Conservation (phyloP, 352 stramenopile species). For the Globisporangium emineosum region DNA sequence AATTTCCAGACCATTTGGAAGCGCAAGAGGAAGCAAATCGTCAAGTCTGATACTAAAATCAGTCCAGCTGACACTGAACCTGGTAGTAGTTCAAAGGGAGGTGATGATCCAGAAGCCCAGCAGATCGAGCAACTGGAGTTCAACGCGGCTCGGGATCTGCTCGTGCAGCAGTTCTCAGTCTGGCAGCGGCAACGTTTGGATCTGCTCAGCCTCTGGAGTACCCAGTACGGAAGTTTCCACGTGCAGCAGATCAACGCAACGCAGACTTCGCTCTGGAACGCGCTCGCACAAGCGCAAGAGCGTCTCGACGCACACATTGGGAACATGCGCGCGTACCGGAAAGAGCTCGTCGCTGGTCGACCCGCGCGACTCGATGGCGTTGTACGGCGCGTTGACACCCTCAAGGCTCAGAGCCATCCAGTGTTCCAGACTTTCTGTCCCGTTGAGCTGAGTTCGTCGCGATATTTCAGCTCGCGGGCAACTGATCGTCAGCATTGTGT, state of each 20-base stretch:
- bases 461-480: slow-evolving; percentile 29
- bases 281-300: slow-evolving; percentile 23
- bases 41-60: background rate
- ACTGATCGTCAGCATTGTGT: slow-evolving; percentile 38
- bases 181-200: slow-evolving; percentile 54
- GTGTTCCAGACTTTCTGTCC: slow-evolving; percentile 55
- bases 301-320: slow-evolving; percentile 28
- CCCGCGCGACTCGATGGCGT: slow-evolving; percentile 28
- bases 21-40: background rate
- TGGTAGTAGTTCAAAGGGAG: too few species aligned
- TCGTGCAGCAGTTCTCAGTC: slow-evolving; percentile 24
- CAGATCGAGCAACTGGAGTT: slow-evolving; percentile 8
- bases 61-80: too few species aligned
- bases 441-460: slow-evolving; percentile 40
- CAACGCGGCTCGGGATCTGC: slow-evolving; percentile 13
- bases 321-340: slow-evolving; percentile 15
- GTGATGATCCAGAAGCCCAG: background rate
- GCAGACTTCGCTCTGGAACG: slow-evolving; percentile 42
- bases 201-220: slow-evolving; percentile 41
- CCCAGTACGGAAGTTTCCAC: slow-evolving; percentile 45
- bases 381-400: slow-evolving; percentile 18
- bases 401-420: slow-evolving; percentile 30
- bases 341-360: slow-evolving; percentile 29
- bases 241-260: slow-evolving; percentile 40
- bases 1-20: slow-evolving; percentile 31